phyloP scores from a whole-genome alignment of 1,284 basidiomycete genomes.

The Ganoderma lucidum region DNA sequence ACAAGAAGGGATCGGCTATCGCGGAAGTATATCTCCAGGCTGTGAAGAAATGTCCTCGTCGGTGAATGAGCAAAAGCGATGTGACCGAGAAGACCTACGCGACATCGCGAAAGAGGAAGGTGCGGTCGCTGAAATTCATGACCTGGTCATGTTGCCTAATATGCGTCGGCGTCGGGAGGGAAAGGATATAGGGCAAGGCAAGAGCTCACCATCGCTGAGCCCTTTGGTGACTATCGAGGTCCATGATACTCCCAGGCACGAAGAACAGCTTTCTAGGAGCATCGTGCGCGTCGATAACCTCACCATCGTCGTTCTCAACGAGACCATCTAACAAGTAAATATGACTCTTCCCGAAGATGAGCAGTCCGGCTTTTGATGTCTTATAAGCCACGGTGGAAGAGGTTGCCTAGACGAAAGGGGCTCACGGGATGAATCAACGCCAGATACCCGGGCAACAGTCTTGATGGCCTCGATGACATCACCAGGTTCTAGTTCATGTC shows the following conservation, averaged over 20 bases:
- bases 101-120: slow-evolving; percentile 90
- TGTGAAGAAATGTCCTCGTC: slow-evolving; percentile 39
- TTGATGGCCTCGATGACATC: slow-evolving; percentile 92
- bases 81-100: slow-evolving; percentile 61
- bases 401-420: slow-evolving; percentile 20
- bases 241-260: slow-evolving; percentile 85
- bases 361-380: slow-evolving; percentile 70
- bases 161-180: background rate
- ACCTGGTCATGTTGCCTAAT: slow-evolving; percentile 85
- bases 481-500: slow-evolving; percentile 88
- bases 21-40: slow-evolving; percentile 90
- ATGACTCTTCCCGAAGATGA: slow-evolving; percentile 87
- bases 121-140: slow-evolving; percentile 80
- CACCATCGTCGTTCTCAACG: slow-evolving; percentile 88
- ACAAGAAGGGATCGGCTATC: slow-evolving; percentile 86
- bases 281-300: slow-evolving; percentile 89
- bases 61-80: no score
- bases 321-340: slow-evolving; percentile 94
- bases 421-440: slow-evolving; percentile 89
- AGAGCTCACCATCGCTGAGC: slow-evolving; percentile 78
- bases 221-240: slow-evolving; percentile 77
- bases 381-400: background rate
- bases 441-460: slow-evolving; percentile 86
- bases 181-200: background rate
- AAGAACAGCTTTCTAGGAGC: slow-evolving; percentile 86